phyloP scores from a whole-genome alignment of 495 filamentous ascomycete species.

The Aspergillus cristatus region DNA sequence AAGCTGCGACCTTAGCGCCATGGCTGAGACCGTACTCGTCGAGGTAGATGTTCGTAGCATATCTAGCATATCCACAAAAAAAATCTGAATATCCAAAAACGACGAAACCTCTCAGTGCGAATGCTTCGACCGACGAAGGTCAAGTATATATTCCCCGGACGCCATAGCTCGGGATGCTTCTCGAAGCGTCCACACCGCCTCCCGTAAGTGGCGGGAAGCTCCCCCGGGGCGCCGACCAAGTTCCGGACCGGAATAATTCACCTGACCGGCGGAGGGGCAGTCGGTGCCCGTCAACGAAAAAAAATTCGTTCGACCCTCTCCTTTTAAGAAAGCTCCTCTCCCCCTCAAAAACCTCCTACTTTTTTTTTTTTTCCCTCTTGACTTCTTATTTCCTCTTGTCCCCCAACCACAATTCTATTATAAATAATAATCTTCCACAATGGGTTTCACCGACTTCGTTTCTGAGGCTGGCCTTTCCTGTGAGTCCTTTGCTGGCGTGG shows the following conservation, averaged over 20 bases:
- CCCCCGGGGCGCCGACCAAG: slow-evolving; percentile 17
- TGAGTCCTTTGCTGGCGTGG: slow-evolving; percentile 41
- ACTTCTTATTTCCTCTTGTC: slow-evolving; percentile 15
- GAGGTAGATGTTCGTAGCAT: not conserved
- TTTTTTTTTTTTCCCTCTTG: slow-evolving; percentile 14
- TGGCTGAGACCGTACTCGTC: slow-evolving; percentile 6
- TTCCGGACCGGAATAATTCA: slow-evolving; percentile 27
- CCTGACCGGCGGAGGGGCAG: slow-evolving; percentile 23
- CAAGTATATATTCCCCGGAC: slow-evolving; percentile 14
- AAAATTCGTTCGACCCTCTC: slow-evolving; percentile 24
- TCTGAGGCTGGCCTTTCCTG: slow-evolving; percentile 77
- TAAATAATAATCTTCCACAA: slow-evolving; percentile 39
- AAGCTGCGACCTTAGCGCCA: slow-evolving; percentile 32
- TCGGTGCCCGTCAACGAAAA: slow-evolving; percentile 13
- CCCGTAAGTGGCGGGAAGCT: slow-evolving; percentile 27
- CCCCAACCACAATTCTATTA: slow-evolving; percentile 13
- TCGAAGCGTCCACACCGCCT: slow-evolving; percentile 32
- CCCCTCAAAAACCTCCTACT: slow-evolving; percentile 5
- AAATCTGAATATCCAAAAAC: not conserved
- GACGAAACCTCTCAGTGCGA: no score
- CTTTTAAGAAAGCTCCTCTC: slow-evolving; percentile 16
- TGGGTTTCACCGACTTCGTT: slow-evolving; percentile 94
- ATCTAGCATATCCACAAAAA: not conserved
- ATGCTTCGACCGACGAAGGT: not conserved
- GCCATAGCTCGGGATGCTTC: slow-evolving; percentile 24